phyloP scores from a whole-genome alignment of 441 rosid species.

The Theobroma grandiflorum region DNA sequence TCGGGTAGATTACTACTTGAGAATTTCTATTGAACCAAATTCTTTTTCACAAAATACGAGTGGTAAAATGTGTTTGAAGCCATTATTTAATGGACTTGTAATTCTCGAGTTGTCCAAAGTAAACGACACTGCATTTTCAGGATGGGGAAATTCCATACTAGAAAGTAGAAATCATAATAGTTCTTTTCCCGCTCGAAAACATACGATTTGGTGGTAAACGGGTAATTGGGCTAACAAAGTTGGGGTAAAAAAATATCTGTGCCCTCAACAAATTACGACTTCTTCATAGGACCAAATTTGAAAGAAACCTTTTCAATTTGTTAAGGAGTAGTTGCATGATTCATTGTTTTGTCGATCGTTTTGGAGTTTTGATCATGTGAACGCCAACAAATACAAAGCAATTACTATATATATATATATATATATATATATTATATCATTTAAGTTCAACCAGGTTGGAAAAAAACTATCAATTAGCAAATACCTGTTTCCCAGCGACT shows the following conservation, averaged over 20 bases:
- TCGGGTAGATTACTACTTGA: too few species aligned
- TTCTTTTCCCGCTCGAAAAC: background rate
- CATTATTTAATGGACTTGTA: background rate
- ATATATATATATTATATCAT: too few species aligned
- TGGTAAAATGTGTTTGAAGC: background rate
- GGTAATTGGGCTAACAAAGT: background rate
- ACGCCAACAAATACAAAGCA: background rate
- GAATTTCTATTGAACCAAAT: too few species aligned
- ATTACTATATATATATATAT: too few species aligned
- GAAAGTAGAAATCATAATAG: too few species aligned
- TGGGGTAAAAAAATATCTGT: background rate
- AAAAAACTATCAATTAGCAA: background rate
- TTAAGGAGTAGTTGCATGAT: background rate
- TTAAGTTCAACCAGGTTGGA: background rate
- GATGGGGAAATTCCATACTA: background rate
- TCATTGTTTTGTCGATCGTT: background rate
- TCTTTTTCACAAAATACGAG: background rate
- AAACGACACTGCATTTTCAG: background rate
- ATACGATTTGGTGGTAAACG: background rate
- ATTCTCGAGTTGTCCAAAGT: background rate
- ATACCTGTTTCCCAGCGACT: slow-evolving; percentile 56
- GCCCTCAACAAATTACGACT: background rate
- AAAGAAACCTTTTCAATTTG: background rate
- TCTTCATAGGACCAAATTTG: background rate
- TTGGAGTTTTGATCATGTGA: background rate